Percentiles rank a stretch among this genome's conserved stretches.
Evolutionary conservation across 148 eudicot species (phyloP).

Genomic region (Dianthus caryophyllus): DNA sequence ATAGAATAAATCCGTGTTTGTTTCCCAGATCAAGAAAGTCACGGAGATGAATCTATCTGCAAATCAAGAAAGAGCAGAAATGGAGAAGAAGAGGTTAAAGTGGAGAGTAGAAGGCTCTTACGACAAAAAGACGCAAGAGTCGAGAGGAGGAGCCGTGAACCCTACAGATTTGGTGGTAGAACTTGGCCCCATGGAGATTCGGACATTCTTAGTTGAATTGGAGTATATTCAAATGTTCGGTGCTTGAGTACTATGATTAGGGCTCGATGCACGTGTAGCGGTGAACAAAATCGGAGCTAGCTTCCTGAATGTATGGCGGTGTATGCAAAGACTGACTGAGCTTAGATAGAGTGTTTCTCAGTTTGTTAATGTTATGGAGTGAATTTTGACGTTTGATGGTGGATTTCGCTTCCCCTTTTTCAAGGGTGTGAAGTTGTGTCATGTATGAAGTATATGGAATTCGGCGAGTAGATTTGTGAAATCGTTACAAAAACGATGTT

Average conservation of each 20-base stretch:
- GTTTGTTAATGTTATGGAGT: no score
- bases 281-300: background rate
- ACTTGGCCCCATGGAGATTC: slow-evolving; percentile 85
- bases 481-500: no score
- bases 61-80: slow-evolving; percentile 72
- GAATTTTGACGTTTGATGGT: no score
- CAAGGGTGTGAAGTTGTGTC: no score
- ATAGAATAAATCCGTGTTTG: background rate
- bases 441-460: no score
- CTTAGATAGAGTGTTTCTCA: no score
- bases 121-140: slow-evolving; percentile 27
- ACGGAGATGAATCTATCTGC: slow-evolving; percentile 86
- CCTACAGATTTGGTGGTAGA: slow-evolving; percentile 53
- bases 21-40: slow-evolving; percentile 57
- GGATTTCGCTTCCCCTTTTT: no score
- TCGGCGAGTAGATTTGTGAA: no score
- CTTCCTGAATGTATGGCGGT: no score
- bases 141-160: slow-evolving; percentile 72
- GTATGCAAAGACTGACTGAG: no score
- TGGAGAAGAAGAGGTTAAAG: slow-evolving; percentile 62
- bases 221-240: slow-evolving; percentile 26
- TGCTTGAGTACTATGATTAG: slow-evolving; percentile 2
- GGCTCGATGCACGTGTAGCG: background rate
- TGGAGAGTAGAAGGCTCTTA: slow-evolving; percentile 71
- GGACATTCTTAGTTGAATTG: slow-evolving; percentile 60